Evolutionary conservation across 257 asterid species (phyloP).

Genomic region (Solanum paucissectum): DNA sequence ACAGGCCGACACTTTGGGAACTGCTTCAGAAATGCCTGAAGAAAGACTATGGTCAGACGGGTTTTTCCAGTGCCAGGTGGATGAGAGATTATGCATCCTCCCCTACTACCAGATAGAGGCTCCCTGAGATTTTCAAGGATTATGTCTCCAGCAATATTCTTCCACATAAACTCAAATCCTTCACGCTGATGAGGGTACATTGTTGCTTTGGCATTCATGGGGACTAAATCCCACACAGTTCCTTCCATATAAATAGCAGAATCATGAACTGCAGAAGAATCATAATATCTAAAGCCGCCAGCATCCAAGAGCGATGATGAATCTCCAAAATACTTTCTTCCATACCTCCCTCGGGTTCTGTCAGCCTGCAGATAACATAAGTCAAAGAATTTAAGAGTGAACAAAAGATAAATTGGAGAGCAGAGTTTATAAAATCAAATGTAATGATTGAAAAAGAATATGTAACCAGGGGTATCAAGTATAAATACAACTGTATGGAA

Average conservation of each 20-base stretch:
- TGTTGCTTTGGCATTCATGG: conserved; percentile 9
- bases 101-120: conserved; percentile 19
- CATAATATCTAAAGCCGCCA: conserved; percentile 5
- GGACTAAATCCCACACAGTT: conserved; percentile 51
- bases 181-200: conserved; percentile 59
- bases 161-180: conserved; percentile 67
- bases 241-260: conserved; percentile 7
- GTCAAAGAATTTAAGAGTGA: not conserved
- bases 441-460: not conserved
- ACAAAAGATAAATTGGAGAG: not conserved
- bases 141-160: conserved; percentile 52
- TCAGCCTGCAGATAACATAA: conserved; percentile 10
- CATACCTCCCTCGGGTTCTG: conserved; percentile 7
- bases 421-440: not conserved
- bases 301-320: not conserved
- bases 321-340: not conserved
- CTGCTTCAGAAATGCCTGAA: conserved; percentile 42
- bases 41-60: conserved; percentile 50
- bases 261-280: not conserved
- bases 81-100: conserved; percentile 78
- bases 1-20: conserved; percentile 50
- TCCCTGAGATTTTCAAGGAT: conserved; percentile 22
- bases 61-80: conserved; percentile 88
- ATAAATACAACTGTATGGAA: not conserved
- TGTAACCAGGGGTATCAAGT: not conserved